Evolutionary conservation across 352 stramenopile species (phyloP).

Genomic region (Phytophthora sp.): DNA sequence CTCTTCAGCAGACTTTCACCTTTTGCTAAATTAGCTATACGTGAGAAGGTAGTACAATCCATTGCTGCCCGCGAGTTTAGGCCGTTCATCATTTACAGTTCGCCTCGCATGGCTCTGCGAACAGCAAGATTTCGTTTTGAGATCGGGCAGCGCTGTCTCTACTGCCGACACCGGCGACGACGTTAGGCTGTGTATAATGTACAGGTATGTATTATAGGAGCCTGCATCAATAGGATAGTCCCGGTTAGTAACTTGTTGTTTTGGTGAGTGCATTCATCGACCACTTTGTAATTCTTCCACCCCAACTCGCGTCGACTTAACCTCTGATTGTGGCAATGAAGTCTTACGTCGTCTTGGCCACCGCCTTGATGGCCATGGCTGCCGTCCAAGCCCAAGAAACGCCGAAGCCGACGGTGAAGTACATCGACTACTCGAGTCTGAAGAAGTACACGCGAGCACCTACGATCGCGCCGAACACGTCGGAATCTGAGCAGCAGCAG

Average conservation of each 20-base stretch:
- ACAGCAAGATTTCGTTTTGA: background rate
- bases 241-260: too few relatives aligned
- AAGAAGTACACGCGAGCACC: conserved; percentile 20
- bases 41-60: too few relatives aligned
- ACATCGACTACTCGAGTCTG: conserved; percentile 21
- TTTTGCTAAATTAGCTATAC: too few relatives aligned
- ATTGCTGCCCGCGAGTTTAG: too few relatives aligned
- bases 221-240: too few relatives aligned
- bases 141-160: background rate
- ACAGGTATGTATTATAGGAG: too few relatives aligned
- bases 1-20: too few relatives aligned
- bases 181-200: too few relatives aligned
- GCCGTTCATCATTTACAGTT: background rate
- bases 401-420: conserved; percentile 16
- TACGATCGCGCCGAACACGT: background rate
- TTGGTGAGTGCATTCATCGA: background rate
- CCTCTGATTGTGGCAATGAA: conserved; percentile 19
- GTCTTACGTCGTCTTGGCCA: background rate
- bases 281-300: conserved; percentile 18
- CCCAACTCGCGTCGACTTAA: background rate
- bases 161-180: too few relatives aligned
- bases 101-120: background rate
- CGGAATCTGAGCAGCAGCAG: background rate
- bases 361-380: conserved; percentile 2
- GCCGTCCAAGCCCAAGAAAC: conserved; percentile 14